Evolutionary conservation across 2,329 filamentous ascomycete genomes (phyloP), one percentile per base, ranked within the genome.

Genomic region (Epichloe scottii): DNA sequence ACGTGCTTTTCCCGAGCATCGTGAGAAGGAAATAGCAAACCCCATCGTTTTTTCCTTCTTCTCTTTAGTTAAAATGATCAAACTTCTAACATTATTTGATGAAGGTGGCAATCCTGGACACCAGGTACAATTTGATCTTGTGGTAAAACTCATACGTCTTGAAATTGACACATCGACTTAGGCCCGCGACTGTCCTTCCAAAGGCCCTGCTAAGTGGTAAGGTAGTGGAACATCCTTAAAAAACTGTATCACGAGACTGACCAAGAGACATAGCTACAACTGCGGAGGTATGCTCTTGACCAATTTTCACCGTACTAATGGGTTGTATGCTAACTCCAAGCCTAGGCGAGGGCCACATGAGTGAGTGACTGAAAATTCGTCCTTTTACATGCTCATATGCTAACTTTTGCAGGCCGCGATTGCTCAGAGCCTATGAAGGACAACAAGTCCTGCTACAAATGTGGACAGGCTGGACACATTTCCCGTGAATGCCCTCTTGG

Each of bases 351-450:
- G 87, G 87, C 60, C 87, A 91, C 69, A 84, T 91, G 71, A 88
- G 84, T 87, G 76, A 72, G 81, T 74, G 49, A 52, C 43, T 51
- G 38, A 37, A 44, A 19, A 11, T 5, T 23, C n/a, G 7, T 41
- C 39, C 33, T 33, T 12, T 11, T 30, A 4, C 8, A 39, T 26
- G 15, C 17, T 40, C 30, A 15, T 17, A 38, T 38, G 45, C n/a
- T 56, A 49, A 50, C 35, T 4, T n/a, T 53, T 12, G 23, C 56
- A 86, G 84, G 86, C 79, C 88, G 90, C 70, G 91, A 97, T 67
- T 97, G 91, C 78, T 83, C 85, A 56, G 82, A 88, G 68, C 85
- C 89, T 54, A 81, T 87, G 63, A 95, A 95, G 77, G 89, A 95
- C 72, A 89, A 72, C 68, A 81, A 85, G 75, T 78, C 81, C 62